These are phyloP conservation scores for Stenocarpella maydis DNA, from an alignment of 2,329 filamentous ascomycete genomes.

Conservation along the genomic window DNA sequence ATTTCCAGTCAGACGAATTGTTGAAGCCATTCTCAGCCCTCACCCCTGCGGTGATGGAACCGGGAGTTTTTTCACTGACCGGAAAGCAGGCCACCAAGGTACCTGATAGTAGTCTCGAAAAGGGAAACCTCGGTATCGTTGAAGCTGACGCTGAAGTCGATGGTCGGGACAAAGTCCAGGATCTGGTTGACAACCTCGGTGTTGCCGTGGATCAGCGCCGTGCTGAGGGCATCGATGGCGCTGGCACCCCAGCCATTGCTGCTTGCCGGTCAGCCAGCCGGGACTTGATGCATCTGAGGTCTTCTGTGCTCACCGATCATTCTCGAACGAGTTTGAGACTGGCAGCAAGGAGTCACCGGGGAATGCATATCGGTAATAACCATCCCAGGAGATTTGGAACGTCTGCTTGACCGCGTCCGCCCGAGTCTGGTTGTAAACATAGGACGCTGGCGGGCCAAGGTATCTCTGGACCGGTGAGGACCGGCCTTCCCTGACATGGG, in stretches of 20 bases:
- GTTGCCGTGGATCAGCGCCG: slow-evolving; percentile 80
- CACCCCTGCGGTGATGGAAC: too few relatives aligned
- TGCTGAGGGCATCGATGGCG: slow-evolving; percentile 81
- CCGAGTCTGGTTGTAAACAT: slow-evolving; percentile 49
- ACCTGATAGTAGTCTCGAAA: slow-evolving; percentile 92
- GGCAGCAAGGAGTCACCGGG: slow-evolving; percentile 80
- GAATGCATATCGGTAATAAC: slow-evolving; percentile 78
- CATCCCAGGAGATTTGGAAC: slow-evolving; percentile 76
- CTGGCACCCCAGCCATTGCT: slow-evolving; percentile 89
- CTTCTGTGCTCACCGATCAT: slow-evolving; percentile 69
- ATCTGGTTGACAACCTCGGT: slow-evolving; percentile 74
- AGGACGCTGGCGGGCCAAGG: slow-evolving; percentile 31
- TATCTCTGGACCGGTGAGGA: slow-evolving; percentile 26
- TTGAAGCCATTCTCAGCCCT: not conserved
- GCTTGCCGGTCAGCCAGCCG: slow-evolving; percentile 36
- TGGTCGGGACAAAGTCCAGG: slow-evolving; percentile 72
- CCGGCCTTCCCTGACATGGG: not conserved
- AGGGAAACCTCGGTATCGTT: slow-evolving; percentile 69
- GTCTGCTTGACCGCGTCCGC: slow-evolving; percentile 71
- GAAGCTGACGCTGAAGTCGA: slow-evolving; percentile 65
- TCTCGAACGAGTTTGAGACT: slow-evolving; percentile 67
- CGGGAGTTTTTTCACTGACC: slow-evolving; percentile 52
- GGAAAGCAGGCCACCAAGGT: slow-evolving; percentile 81
- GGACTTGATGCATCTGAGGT: not conserved
- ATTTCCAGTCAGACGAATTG: slow-evolving; percentile 12